A percentile compares a stretch with the other conserved stretches of the same genome.
phyloP scores from a whole-genome alignment of 2,329 filamentous ascomycete species.

The Sporothrix dimorphospora region DNA sequence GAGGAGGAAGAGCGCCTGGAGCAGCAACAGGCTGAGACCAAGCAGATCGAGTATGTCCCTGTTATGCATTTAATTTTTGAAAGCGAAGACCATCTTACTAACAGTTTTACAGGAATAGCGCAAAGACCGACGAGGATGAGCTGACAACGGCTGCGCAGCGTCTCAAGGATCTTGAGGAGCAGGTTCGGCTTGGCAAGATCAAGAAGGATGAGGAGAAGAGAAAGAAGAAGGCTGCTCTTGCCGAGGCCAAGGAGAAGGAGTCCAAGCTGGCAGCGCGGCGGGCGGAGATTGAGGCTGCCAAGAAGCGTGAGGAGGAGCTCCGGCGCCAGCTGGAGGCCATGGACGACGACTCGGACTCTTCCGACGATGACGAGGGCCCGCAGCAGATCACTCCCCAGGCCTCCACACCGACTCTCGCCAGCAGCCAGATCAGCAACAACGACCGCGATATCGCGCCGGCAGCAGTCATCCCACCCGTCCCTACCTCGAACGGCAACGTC shows the following conservation, averaged over 20 bases:
- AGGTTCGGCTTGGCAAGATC: constrained; percentile 89
- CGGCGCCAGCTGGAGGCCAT: constrained; percentile 80
- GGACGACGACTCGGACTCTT: constrained; percentile 64
- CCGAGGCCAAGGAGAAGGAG: constrained; percentile 87
- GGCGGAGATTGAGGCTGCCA: constrained; percentile 89
- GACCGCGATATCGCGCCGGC: constrained; percentile 58
- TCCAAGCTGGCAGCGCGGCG: constrained; percentile 79
- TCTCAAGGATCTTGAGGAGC: constrained; percentile 87
- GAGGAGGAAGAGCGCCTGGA: constrained; percentile 70
- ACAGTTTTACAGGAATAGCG: constrained; percentile 64
- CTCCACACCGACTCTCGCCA: constrained; percentile 59
- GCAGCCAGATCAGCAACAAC: constrained; percentile 56
- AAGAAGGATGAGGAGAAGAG: constrained; percentile 97
- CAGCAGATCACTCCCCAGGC: constrained; percentile 65
- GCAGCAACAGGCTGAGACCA: constrained; percentile 72
- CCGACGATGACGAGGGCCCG: constrained; percentile 79
- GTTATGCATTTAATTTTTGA: constrained; percentile 31
- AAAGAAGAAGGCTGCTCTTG: constrained; percentile 83
- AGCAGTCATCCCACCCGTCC: constrained; percentile 37
- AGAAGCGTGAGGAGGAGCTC: constrained; percentile 86
- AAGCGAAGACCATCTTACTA: not conserved
- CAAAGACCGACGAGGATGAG: constrained; percentile 76
- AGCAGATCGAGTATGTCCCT: constrained; percentile 77
- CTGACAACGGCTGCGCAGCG: constrained; percentile 79
- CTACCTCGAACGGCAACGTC: constrained; percentile 52